Evolutionary conservation across 495 filamentous ascomycete genomes (phyloP), one percentile per base, ranked within the genome.

Genomic region (Alectoria sarmentosa): DNA sequence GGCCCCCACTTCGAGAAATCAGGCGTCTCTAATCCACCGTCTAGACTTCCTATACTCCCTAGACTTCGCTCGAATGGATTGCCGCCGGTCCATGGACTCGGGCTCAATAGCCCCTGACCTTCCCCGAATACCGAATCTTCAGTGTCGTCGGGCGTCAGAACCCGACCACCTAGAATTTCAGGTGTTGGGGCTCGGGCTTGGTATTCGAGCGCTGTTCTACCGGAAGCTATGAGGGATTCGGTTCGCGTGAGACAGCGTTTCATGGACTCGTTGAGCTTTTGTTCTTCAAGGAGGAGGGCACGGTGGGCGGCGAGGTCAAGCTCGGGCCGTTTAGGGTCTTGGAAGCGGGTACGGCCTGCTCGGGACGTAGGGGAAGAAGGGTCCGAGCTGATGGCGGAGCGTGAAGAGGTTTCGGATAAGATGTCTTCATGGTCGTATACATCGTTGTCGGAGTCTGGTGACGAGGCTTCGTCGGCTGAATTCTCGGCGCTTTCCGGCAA

Each of bases 261-360:
- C 5, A 99, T 79, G 69, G 89, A 93, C 69, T 94, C 89, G 73
- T 98, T 98, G 77, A 98, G 90, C 74, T 89, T 93, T 70, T 96
- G 90, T 63, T 88, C 92, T 73, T 96, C 92, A 30, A 89, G 75
- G 6, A 98, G 82, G 3, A 98, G 78, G 69, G 92, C 88, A 65
- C 91, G 90, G 71, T 99, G 94, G 70, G 90, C 91, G 9, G 87
- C 82, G 17, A 99, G 81, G 73, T 99, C 94, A 23, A 95, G 76
- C 62, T 86, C 81, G 30, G 96, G 79, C 23, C 88, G 81, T 71
- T 86, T 86, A 71, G 94, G 90, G 68, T 97, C 94, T 36, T 76
- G 73, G 6, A 73, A 75, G 8, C 72, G 77, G 62, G 78, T 73
- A 9, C 72, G 72, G 4, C 72, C 74, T 57, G 82, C 79, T 44